phyloP scores from a whole-genome alignment of 495 filamentous ascomycete genomes.

The Melanomma pulvis-pyrius region DNA sequence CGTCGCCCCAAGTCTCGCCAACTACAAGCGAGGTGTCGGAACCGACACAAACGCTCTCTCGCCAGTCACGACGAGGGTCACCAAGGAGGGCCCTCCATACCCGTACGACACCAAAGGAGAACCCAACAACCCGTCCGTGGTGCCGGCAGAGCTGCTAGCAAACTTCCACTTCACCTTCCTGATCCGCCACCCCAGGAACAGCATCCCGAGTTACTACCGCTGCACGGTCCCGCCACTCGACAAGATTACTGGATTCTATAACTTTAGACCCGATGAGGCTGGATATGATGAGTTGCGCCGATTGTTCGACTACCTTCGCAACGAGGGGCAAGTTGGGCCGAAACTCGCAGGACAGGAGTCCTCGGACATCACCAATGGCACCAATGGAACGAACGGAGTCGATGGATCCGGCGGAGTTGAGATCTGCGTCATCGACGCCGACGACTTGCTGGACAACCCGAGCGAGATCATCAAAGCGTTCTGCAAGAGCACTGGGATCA shows the following conservation, averaged over 20 bases:
- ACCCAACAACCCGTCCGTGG: constrained; percentile 76
- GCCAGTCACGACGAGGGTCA: constrained; percentile 28
- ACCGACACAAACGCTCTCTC: constrained; percentile 47
- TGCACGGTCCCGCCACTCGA: constrained; percentile 91
- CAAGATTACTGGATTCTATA: constrained; percentile 77
- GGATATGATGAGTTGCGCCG: constrained; percentile 86
- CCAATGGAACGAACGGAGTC: constrained; percentile 41
- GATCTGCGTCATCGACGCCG: constrained; percentile 91
- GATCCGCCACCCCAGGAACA: constrained; percentile 86
- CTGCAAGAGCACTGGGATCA: constrained; percentile 75
- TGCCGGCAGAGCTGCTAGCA: constrained; percentile 68
- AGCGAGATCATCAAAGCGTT: constrained; percentile 70
- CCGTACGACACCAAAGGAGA: constrained; percentile 62
- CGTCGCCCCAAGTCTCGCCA: constrained; percentile 73
- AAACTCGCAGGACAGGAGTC: constrained; percentile 53
- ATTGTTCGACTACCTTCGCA: constrained; percentile 78
- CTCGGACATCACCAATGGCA: constrained; percentile 21
- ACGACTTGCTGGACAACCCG: constrained; percentile 87
- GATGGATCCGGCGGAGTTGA: constrained; percentile 48
- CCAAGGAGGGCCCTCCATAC: constrained; percentile 48
- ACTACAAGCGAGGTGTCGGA: constrained; percentile 65
- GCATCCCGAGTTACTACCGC: constrained; percentile 90
- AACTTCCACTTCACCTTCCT: constrained; percentile 95
- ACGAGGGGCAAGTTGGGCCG: constrained; percentile 65
- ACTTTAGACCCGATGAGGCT: constrained; percentile 83